Percentiles rank a stretch among this genome's conserved stretches.
These are phyloP conservation scores for Suhomyces sp. DNA, from an alignment of 805 yeast species.

Conservation along the genomic window DNA sequence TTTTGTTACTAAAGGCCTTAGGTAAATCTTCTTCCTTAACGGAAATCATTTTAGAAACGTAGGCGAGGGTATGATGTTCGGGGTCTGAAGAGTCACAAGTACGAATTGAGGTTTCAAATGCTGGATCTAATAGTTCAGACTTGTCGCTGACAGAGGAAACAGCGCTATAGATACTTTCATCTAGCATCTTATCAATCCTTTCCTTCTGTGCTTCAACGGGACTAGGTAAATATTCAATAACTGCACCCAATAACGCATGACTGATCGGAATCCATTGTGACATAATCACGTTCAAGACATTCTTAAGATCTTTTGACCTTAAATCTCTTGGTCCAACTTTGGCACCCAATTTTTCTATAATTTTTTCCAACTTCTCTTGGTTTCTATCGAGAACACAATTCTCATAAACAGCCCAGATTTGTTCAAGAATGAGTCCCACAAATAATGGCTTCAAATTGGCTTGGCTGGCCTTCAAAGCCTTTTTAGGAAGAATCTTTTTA, in stretches of 20 bases:
- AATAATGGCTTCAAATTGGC: constrained; percentile 68
- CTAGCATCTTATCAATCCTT: constrained; percentile 65
- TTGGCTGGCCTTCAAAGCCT: constrained; percentile 58
- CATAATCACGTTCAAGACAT: constrained; percentile 63
- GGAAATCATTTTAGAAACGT: constrained; percentile 86
- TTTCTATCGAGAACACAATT: constrained; percentile 64
- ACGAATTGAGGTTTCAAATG: constrained; percentile 55
- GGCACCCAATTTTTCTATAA: constrained; percentile 66
- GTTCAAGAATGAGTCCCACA: constrained; percentile 83
- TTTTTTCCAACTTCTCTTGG: constrained; percentile 69
- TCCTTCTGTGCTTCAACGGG: constrained; percentile 74
- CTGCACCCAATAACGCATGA: constrained; percentile 78
- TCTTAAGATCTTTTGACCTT: constrained; percentile 72
- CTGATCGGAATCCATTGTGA: constrained; percentile 95
- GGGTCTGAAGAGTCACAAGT: constrained; percentile 69
- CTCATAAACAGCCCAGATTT: constrained; percentile 88
- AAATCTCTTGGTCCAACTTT: constrained; percentile 73
- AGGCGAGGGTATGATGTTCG: constrained; percentile 52
- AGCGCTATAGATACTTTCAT: constrained; percentile 42
- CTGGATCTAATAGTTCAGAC: constrained; percentile 44
- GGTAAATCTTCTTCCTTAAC: constrained; percentile 84
- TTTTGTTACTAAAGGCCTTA: constrained; percentile 26
- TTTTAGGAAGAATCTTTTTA: constrained; percentile 72
- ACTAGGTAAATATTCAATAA: constrained; percentile 81
- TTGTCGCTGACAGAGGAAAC: constrained; percentile 39